Evolutionary conservation across 2,329 filamentous ascomycete genomes (phyloP).

Genomic region (Hymenoscyphus fructigenus): DNA sequence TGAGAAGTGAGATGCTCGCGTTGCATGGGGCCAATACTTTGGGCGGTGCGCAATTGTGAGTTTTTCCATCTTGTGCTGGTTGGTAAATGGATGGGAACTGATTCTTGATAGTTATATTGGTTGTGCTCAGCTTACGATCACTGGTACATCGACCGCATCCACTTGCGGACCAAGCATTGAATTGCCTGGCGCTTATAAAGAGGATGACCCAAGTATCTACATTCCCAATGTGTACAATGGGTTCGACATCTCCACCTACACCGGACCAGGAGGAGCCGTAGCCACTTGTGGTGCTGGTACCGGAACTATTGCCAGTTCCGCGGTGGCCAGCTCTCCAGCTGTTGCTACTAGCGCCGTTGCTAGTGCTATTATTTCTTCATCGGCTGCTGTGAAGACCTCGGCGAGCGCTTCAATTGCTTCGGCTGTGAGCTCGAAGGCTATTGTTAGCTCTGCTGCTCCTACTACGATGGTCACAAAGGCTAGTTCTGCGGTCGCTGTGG

Average conservation of each 20-base stretch:
- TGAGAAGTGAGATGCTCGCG: conserved; percentile 31
- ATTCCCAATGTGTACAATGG: conserved; percentile 29
- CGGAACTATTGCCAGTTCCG: not conserved
- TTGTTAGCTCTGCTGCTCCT: not conserved
- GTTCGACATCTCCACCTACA: conserved; percentile 26
- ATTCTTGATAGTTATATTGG: conserved; percentile 24
- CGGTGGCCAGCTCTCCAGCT: not conserved
- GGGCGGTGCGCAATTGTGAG: conserved; percentile 25
- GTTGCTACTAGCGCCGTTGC: not conserved
- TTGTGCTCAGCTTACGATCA: conserved; percentile 30
- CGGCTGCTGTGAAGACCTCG: not conserved
- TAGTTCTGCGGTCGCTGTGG: not conserved
- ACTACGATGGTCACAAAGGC: not conserved
- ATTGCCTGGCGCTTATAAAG: conserved; percentile 28
- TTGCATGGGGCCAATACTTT: conserved; percentile 27
- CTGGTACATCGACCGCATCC: conserved; percentile 17
- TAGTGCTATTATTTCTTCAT: not conserved
- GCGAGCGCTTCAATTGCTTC: not conserved
- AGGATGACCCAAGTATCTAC: conserved; percentile 26
- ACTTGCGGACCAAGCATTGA: conserved; percentile 25
- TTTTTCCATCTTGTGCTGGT: not conserved
- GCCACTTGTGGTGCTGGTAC: conserved; percentile 17
- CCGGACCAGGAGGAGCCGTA: conserved; percentile 26
- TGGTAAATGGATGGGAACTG: not conserved
- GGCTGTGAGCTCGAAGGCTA: not conserved